Evolutionary conservation across 495 filamentous ascomycete genomes (phyloP).

Genomic region (Bathelium albidoporum): DNA sequence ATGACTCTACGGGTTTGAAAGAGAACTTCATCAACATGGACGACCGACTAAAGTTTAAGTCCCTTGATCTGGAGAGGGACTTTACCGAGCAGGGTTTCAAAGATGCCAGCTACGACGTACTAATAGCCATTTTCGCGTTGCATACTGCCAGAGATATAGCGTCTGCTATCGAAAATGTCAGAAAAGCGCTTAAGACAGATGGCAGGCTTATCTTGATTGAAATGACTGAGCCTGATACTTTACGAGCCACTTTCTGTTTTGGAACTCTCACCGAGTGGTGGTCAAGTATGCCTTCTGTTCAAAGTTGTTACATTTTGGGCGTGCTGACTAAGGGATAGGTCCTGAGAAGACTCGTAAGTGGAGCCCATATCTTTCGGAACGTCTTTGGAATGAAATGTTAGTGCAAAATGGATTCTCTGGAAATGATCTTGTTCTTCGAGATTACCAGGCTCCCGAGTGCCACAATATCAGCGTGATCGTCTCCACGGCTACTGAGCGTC

Average conservation of each 20-base stretch:
- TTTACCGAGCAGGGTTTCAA: slow-evolving; percentile 15
- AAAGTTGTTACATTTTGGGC: neutral
- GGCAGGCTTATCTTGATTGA: slow-evolving; percentile 17
- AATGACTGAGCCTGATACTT: neutral
- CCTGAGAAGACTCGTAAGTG: neutral
- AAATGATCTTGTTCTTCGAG: slow-evolving; percentile 9
- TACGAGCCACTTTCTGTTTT: no score
- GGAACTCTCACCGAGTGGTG: no score
- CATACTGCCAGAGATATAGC: slow-evolving; percentile 11
- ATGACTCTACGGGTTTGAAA: slow-evolving; percentile 13
- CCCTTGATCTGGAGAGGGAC: slow-evolving; percentile 17
- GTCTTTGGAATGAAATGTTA: slow-evolving; percentile 20
- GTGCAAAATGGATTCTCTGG: slow-evolving; percentile 21
- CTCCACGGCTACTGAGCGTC: slow-evolving; percentile 5
- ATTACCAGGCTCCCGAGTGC: neutral
- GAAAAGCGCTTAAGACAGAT: slow-evolving; percentile 15
- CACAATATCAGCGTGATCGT: slow-evolving; percentile 10
- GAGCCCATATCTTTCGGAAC: neutral
- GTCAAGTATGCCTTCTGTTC: no score
- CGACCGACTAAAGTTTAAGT: slow-evolving; percentile 9
- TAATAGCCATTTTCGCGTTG: slow-evolving; percentile 16
- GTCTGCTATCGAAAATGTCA: slow-evolving; percentile 8
- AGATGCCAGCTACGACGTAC: slow-evolving; percentile 13
- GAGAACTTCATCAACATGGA: slow-evolving; percentile 11
- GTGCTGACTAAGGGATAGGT: slow-evolving; percentile 8